Conservation (phyloP, 2,329 filamentous ascomycete species). For the Claviceps capensis region DNA sequence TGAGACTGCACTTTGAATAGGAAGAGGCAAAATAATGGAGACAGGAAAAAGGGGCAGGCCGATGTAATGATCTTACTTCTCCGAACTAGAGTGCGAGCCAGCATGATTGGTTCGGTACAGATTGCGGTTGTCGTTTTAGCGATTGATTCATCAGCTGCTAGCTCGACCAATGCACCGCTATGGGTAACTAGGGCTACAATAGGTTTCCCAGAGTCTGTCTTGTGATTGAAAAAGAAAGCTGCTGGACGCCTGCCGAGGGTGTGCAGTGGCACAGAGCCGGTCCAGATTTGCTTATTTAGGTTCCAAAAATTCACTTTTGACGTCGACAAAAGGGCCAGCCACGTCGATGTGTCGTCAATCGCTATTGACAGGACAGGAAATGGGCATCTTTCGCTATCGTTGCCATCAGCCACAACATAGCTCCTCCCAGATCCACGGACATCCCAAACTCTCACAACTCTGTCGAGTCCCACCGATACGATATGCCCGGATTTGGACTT, state of each 20-base stretch:
- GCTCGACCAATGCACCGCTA: conserved; percentile 49
- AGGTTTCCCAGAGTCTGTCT: conserved; percentile 22
- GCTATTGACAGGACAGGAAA: conserved; percentile 50
- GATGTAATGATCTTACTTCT: conserved; percentile 21
- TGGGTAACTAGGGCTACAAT: conserved; percentile 48
- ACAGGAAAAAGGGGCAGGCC: neutral
- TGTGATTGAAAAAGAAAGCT: conserved; percentile 48
- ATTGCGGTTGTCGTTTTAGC: conserved; percentile 28
- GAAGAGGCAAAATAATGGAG: neutral
- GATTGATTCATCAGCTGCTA: conserved; percentile 29
- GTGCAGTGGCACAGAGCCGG: conserved; percentile 38
- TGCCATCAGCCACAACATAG: conserved; percentile 28
- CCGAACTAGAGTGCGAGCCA: conserved; percentile 31
- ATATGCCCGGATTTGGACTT: conserved; percentile 51
- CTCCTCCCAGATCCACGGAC: conserved; percentile 30
- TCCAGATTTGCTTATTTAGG: conserved; percentile 41
- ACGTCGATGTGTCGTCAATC: conserved; percentile 49
- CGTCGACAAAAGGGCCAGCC: conserved; percentile 52
- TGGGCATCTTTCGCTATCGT: conserved; percentile 26
- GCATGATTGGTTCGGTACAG: conserved; percentile 38
- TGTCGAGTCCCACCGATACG: conserved; percentile 57
- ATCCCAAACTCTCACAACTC: conserved; percentile 54
- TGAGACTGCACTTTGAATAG: neutral
- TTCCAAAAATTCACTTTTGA: conserved; percentile 46
- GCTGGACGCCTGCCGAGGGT: conserved; percentile 39